Base-by-base conservation (phyloP, 2,329 filamentous ascomycete genomes). In the Xylariaceae sp. region DNA sequence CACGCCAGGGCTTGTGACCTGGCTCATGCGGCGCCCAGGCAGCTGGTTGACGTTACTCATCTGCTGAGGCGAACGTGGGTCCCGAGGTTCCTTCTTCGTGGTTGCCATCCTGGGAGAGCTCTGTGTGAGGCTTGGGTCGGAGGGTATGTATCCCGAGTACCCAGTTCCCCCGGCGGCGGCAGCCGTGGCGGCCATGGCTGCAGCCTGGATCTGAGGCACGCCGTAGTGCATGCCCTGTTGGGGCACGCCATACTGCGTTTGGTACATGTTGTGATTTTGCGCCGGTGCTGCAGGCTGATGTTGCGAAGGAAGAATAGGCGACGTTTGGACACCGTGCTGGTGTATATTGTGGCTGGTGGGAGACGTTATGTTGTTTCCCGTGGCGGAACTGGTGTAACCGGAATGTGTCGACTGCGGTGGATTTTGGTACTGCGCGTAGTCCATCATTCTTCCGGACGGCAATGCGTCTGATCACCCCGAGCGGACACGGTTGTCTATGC, bases 111-210 rank as follows among this genome's bases (percentile, higher is more conserved):
- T 77, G 30, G 88, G 87, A 3, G 87, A 94, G 15, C 77, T 82
- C 59, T 73, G 82, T 59, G 59, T 71, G 63, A 70, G 70, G 64
- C 70, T 79, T 14, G 75, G 70, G 51, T 89, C 83, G 35, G 83
- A 77, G 32, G 80, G 65, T 62, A 88, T 77, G 45, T 82, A 80
- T 41, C 83, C 81, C 47, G 83, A 83, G 42, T 68, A 64, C 13
- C 53, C 55, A 22, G 65, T 76, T 40, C 86, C 82, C 25, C 90
- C 89, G 5, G 88, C 89, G 9, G 90, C 90, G 2, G 90, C 89
- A 13, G 90, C 90, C 1, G 89, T 94, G 15, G 83, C 77, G 28
- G 83, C 89, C 85, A 94, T 92, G 38, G 89, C 89, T 31, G 90
- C 89, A 11, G 88, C 88, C 59, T 94, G 86, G 29, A 88, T 86